Evolutionary conservation across 768 basidiomycete species (phyloP), one percentile per base, ranked within the genome.

Genomic region (Leccinellum luteum): DNA sequence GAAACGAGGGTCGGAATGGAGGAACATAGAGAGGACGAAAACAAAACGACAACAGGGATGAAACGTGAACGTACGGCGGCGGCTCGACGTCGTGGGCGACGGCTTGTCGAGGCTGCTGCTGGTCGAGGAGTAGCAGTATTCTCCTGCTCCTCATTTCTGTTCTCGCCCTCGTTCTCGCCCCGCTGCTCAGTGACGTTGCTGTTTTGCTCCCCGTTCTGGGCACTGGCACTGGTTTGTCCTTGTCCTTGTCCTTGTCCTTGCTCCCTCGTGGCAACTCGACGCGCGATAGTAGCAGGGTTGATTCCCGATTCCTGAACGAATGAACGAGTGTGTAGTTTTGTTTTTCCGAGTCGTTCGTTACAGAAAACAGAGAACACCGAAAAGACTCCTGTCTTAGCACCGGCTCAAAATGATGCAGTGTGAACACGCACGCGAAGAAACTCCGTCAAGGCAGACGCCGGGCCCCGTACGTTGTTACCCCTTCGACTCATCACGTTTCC

Each of bases 391-490:
- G 41, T 43, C 41, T 43, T 43, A 19, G 41, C 41, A 43, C 19
- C 5, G 17, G 4, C 1, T n/a, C n/a, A 6, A 10, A n/a, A 13
- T 43, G 10, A 43, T 19, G 17, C 19, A 13, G 19, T 43, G n/a
- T 38, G 38, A 13, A 23, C 4, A 71, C 76, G 28, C 58, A 89
- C 92, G 65, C 82, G 82, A 32, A 94, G 75, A 62, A 89, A 94
- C 60, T 91, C 89, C 34, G 92, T 92, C 13, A 94, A 73, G 0
- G 92, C 92, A 21, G 90, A 92, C 0, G 88, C 84, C 3, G 92
- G 92, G 0, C 92, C 92, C 13, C 87, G 83, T 44, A 93, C 84
- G 57, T 89, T 89, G 69, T 83, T 82, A 1, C 55, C 34, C 47
- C 70, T 62, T 55, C 70, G 61, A 52, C 72, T 72, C 70, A 73